These are phyloP conservation scores for Vitis hybrid DNA, from an alignment of 177 flowering plant genomes.

Conservation along the genomic window DNA sequence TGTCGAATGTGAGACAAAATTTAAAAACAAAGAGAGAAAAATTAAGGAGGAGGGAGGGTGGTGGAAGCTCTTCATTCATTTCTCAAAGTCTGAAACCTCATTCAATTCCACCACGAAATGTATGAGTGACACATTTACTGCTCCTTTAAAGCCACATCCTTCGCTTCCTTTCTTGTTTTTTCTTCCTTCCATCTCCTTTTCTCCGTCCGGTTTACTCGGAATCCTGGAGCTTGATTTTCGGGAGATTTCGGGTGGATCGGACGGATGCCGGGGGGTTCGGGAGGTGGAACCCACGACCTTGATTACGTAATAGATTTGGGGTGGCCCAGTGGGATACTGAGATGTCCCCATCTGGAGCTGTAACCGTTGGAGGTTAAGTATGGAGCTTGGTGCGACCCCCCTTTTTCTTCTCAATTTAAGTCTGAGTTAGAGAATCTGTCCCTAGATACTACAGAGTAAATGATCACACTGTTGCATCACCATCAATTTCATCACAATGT, in stretches of 20 bases:
- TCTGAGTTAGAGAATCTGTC: neutral
- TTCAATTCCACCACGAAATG: conserved; percentile 48
- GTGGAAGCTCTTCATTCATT: conserved; percentile 22
- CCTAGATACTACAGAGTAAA: neutral
- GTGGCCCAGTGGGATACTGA: conserved; percentile 15
- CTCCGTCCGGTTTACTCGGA: neutral
- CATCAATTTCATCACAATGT: too few species aligned
- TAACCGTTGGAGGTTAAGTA: conserved; percentile 15
- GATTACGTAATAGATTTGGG: conserved; percentile 24
- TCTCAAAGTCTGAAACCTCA: conserved; percentile 24
- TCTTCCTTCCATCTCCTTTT: neutral
- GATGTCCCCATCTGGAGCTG: conserved; percentile 20
- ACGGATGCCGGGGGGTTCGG: conserved; percentile 8
- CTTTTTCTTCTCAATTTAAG: neutral
- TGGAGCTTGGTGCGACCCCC: conserved; percentile 10
- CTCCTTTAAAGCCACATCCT: neutral
- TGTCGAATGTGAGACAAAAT: conserved; percentile 27
- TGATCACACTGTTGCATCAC: neutral
- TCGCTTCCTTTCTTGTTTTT: too few species aligned
- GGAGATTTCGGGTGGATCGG: conserved; percentile 12
- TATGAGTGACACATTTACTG: conserved; percentile 31
- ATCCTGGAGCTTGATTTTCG: neutral
- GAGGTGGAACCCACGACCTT: conserved; percentile 17
- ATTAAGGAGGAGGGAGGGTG: conserved; percentile 16
- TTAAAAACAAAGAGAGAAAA: conserved; percentile 10